These are phyloP conservation scores for Phytophthora europaea DNA, from an alignment of 352 stramenopile species.

Conservation along the genomic window DNA sequence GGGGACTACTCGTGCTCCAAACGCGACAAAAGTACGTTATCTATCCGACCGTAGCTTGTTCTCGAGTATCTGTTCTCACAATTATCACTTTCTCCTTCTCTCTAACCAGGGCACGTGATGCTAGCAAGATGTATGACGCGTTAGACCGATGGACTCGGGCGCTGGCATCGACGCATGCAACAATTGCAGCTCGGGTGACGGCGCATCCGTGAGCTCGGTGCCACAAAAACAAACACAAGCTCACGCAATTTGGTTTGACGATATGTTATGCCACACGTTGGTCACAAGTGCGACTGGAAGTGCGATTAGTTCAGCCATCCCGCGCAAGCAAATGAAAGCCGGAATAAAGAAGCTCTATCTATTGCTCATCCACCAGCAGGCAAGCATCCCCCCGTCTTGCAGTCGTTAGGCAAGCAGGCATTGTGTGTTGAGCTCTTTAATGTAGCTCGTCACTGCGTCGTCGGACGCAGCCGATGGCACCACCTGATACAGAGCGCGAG, in stretches of 20 bases:
- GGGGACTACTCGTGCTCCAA: constrained; percentile 63
- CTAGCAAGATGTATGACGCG: constrained; percentile 76
- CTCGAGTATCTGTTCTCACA: constrained; percentile 10
- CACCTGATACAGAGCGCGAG: constrained; percentile 37
- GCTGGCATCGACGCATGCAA: constrained; percentile 61
- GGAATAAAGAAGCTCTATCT: constrained; percentile 47
- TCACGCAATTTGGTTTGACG: background rate
- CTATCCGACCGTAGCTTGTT: background rate
- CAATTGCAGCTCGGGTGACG: constrained; percentile 50
- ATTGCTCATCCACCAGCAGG: constrained; percentile 30
- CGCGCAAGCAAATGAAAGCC: constrained; percentile 31
- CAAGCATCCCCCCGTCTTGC: constrained; percentile 4
- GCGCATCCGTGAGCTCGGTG: constrained; percentile 30
- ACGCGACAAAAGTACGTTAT: constrained; percentile 56
- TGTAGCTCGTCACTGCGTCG: constrained; percentile 32
- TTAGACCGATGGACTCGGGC: constrained; percentile 70
- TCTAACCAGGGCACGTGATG: constrained; percentile 53
- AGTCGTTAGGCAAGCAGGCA: constrained; percentile 27
- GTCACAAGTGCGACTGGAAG: constrained; percentile 17
- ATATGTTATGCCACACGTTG: constrained; percentile 18
- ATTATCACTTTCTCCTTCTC: background rate
- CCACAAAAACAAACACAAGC: background rate
- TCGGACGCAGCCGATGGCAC: constrained; percentile 15
- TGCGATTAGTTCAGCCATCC: constrained; percentile 15
- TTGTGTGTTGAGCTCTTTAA: constrained; percentile 37